Evolutionary conservation across 129 eudicot genomes (phyloP), one percentile per base, ranked within the genome.

Genomic region (Chrysanthemum makinoi): DNA sequence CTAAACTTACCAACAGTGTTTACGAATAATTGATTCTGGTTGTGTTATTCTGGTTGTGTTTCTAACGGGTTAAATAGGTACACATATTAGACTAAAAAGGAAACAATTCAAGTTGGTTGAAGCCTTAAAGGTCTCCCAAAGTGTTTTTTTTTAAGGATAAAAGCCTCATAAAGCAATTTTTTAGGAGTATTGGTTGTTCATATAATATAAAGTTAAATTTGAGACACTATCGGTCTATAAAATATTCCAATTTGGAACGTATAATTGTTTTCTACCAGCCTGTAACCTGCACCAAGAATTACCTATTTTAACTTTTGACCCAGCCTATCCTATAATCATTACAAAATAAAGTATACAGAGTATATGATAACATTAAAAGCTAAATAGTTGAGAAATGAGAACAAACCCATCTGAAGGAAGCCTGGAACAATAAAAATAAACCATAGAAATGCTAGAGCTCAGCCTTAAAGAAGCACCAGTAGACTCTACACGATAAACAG

Each of bases 351-450:
- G 4, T 28, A 28, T 28, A 28, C 26, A 1, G 26, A 24, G 26
- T 24, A 24, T 28, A 28, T 5, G 22, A 22, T 22, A 64, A 35
- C 2, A 15, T 24, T 12, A 63, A 28, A 51, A 55, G 52, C 9
- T 2, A 46, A 35, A 10, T 26, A 59, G 66, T 16, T 18, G 2
- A 76, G 68, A 76, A 63, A 85, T 18, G 2, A 76, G 68, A 76
- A 63, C 86, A 69, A 72, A 92, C 98, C 96, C 86, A 44, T 93
- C 98, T 22, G 91, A 87, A 39, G 98, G 98, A 48, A 93, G 90
- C 33, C 90, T 76, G 13, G 98, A 93, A 80, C 98, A 93, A 73
- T 89, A 93, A 54, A 85, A 85, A 74, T 89, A 77, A 39, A 93
- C 79, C 76, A 89, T 76, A 2, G 73, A 18, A 54, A 89, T 85